Base-by-base conservation (phyloP, 176 grass and related monocot species). In the Phragmites australis region DNA sequence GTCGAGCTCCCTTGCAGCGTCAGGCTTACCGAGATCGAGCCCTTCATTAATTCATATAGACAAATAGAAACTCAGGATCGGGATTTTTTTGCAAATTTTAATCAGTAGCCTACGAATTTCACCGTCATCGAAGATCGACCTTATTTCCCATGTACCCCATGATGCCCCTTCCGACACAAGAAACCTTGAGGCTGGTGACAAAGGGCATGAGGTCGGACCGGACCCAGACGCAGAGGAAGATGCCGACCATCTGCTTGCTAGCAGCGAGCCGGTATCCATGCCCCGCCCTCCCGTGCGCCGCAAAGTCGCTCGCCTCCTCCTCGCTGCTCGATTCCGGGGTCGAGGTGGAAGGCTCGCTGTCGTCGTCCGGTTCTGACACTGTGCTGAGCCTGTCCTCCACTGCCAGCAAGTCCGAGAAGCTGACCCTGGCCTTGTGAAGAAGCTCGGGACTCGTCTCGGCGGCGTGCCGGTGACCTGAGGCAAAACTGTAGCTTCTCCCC, bases 121-220 rank as follows among this genome's bases (percentile, higher is more conserved):
- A 17, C 11, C 2, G 6, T 42, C 62, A 40, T 8, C 6, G 18
- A 13, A 25, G 41, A 18, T 5, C 44, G 18, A 88, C 94, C 94
- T 97, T 97, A 19, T 97, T 98, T 8, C 95, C 95, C 95, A 94
- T 94, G 92, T 90, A 94, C 0, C 95, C 95, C 95, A 98, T 93
- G 73, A 98, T 87, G 45, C 95, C 95, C 83, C 83, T 78, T 9
- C 95, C 81, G 10, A 98, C 88, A 13, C 86, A 91, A 0, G 95
- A 93, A 26, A 94, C 90, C 51, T 82, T 73, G 29, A 98, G 70
- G 26, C 78, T 22, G 4, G 70, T 57, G 70, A 98, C 77, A 15
- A 58, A 76, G 18, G 51, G 81, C 57, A 89, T 49, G 16, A 94
- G 51, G 43, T 88, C 92, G 2, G 37, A 76, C 9, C 86, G 84